phyloP scores from a whole-genome alignment of 176 grass and related monocot genomes.

The Pontederia paniculata region DNA sequence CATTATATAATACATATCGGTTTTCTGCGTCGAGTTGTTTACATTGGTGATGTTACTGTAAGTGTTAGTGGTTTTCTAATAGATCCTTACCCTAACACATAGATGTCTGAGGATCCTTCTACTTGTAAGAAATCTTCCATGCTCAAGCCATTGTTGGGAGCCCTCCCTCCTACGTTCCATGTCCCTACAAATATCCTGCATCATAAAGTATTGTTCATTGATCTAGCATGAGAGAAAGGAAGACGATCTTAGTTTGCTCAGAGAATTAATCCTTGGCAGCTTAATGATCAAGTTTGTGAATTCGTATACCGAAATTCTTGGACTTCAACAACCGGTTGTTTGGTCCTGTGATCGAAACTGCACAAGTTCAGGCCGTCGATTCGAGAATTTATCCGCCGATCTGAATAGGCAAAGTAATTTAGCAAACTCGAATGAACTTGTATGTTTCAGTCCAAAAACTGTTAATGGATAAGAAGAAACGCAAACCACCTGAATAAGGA shows the following conservation, averaged over 20 bases:
- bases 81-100: slow-evolving; percentile 64
- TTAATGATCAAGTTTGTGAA: neutral
- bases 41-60: too few species aligned
- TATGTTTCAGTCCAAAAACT: neutral
- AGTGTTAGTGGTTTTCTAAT: neutral
- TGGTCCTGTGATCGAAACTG: slow-evolving; percentile 10
- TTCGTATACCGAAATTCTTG: slow-evolving; percentile 23
- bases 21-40: too few species aligned
- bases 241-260: neutral
- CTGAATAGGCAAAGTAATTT: slow-evolving; percentile 23
- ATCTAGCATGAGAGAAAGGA: neutral
- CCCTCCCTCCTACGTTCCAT: slow-evolving; percentile 90
- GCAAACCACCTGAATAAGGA: slow-evolving; percentile 17
- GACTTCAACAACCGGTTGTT: slow-evolving; percentile 1
- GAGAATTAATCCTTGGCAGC: neutral
- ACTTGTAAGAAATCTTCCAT: slow-evolving; percentile 76
- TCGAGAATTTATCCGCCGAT: slow-evolving; percentile 47
- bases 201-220: neutral
- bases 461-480: neutral
- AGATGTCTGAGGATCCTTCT: slow-evolving; percentile 81
- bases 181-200: slow-evolving; percentile 84
- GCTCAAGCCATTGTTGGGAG: slow-evolving; percentile 67
- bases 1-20: too few species aligned
- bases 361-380: slow-evolving; percentile 40
- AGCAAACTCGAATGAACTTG: neutral